Base-by-base conservation (phyloP, 2,329 filamentous ascomycete species). In the Thelonectria rubi region DNA sequence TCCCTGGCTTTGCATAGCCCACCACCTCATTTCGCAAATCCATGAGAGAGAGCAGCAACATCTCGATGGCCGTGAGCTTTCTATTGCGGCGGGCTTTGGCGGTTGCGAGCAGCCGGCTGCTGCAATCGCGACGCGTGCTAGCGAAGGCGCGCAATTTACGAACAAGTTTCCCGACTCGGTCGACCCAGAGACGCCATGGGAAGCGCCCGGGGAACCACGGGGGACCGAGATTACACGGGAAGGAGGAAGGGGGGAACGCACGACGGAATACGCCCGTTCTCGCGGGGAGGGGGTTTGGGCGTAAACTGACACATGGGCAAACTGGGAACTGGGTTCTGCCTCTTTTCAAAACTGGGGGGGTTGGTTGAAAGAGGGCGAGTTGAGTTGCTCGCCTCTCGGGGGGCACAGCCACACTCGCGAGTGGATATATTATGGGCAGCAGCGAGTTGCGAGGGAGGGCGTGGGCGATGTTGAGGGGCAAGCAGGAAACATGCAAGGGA, bases 1-100 rank as follows among this genome's bases (percentile, higher is more conserved):
- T 20, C 5, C 12, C 21, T 24, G 42, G 17, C 17, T 20, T 30
- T 55, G 45, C 57, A 59, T 59, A 59, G 57, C 50, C 57, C 57
- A 54, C 57, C 21, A 30, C 26, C 45, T 45, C 55, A 58, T 58
- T 58, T 53, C 49, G 12, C 32, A 30, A 24, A 30, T 9, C 26
- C 7, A 24, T 17, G 17, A 43, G n/a, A n/a, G n/a, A n/a, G n/a
- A n/a, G n/a, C n/a, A n/a, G 39, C 21, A 37, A 15, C 26, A 15
- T 37, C 34, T 37, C 34, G 11, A 37, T 37, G 34, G 7, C 12
- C 34, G 6, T 37, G 34, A 37, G 34, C 2, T 15, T 37, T 5
- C 14, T 15, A 10, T 37, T 14, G 5, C 26, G 4, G 8, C 26
- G 10, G 5, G 10, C 26, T 30, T n/a, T 30, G 26, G 24, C 24